phyloP scores from a whole-genome alignment of 257 asterid species.

The Lithospermum erythrorhizon region DNA sequence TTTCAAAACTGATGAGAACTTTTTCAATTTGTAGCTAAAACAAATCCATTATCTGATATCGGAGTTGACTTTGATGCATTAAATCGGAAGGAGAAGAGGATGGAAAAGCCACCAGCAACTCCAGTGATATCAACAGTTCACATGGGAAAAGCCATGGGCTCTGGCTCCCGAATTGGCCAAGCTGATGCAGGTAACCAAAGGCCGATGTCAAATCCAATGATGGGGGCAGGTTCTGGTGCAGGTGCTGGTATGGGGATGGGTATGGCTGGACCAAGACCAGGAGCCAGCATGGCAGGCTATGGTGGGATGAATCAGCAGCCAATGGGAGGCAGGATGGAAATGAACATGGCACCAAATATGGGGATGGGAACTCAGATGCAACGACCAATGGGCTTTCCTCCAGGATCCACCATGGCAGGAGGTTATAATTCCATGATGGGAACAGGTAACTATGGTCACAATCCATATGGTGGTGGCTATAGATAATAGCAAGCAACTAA shows the following conservation, averaged over 20 bases:
- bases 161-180: constrained; percentile 88
- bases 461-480: constrained; percentile 71
- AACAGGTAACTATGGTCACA: constrained; percentile 56
- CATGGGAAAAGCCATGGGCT: constrained; percentile 99
- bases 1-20: constrained; percentile 7
- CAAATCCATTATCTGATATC: constrained; percentile 75
- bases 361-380: constrained; percentile 25
- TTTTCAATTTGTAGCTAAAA: constrained; percentile 50
- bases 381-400: constrained; percentile 28
- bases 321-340: constrained; percentile 30
- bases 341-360: constrained; percentile 7
- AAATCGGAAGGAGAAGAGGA: constrained; percentile 88
- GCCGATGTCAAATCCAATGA: constrained; percentile 48
- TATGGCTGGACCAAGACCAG: constrained; percentile 29
- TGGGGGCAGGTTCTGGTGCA: constrained; percentile 43
- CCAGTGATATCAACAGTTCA: constrained; percentile 50
- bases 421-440: constrained; percentile 68
- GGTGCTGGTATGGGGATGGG: constrained; percentile 45
- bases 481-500: constrained; percentile 24
- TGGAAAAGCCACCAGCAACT: constrained; percentile 72
- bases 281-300: constrained; percentile 26
- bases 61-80: constrained; percentile 97
- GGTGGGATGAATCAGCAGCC: constrained; percentile 28
- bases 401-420: constrained; percentile 42
- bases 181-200: constrained; percentile 65